Conservation (phyloP, 2,329 filamentous ascomycete genomes). For the Pestalotiopsis sp. region DNA sequence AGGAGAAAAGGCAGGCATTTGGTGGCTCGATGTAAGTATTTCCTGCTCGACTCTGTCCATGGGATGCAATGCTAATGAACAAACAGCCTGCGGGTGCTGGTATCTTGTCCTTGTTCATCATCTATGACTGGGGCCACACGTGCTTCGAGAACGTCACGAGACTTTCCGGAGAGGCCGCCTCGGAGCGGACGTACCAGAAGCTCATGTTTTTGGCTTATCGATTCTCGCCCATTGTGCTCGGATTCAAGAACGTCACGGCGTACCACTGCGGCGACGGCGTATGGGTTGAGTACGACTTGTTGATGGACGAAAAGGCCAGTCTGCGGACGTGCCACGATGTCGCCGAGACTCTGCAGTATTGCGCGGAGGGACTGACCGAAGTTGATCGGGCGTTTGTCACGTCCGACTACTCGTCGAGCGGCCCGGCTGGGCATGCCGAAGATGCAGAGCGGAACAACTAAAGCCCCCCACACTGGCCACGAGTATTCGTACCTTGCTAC, state of each 20-base stretch:
- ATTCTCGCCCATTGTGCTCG: constrained; percentile 54
- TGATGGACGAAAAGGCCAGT: constrained; percentile 55
- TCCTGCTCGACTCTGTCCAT: too few relatives aligned
- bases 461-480: background rate
- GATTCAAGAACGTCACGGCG: constrained; percentile 56
- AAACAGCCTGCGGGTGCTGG: constrained; percentile 55
- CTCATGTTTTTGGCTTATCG: constrained; percentile 62
- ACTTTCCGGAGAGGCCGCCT: constrained; percentile 59
- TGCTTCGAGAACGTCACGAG: constrained; percentile 61
- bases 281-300: constrained; percentile 64
- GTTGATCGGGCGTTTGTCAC: constrained; percentile 43
- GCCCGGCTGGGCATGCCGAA: constrained; percentile 4
- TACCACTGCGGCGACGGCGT: constrained; percentile 66
- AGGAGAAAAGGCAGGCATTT: constrained; percentile 58
- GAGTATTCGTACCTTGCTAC: background rate
- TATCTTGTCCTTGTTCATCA: constrained; percentile 66
- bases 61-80: background rate
- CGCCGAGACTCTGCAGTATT: constrained; percentile 66
- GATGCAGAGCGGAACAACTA: constrained; percentile 11
- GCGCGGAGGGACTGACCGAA: constrained; percentile 49
- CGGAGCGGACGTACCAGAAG: constrained; percentile 54
- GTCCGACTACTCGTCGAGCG: constrained; percentile 31
- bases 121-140: constrained; percentile 69
- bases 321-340: constrained; percentile 59
- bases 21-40: constrained; percentile 64